Base-by-base conservation (phyloP, 345 rosid species). In the Pugionium cornutum region DNA sequence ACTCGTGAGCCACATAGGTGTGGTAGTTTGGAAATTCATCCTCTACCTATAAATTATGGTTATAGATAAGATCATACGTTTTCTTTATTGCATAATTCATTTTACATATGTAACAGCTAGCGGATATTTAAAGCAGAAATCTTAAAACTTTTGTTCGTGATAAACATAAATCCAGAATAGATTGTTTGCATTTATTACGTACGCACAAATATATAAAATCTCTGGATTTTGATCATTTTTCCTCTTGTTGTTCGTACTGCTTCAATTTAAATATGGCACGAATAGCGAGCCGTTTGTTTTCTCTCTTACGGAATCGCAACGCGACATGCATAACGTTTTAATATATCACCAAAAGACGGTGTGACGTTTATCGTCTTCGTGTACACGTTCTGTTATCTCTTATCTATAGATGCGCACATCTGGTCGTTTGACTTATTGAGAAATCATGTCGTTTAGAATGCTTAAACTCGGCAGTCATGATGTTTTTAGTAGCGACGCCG, bases 11-110 rank as follows among this genome's bases (percentile, higher is more conserved):
- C 36, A 58, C 62, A 66, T 58, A 66, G 43, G 31, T 50, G 72
- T 73, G 72, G 76, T 66, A 36, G 77, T 73, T 66, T 66, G 54
- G 67, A 73, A 58, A 66, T 45, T 66, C 77, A 64, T 55, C 66
- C 50, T 50, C 60, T 28, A 65, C 47, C 70, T 50, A 57, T 18
- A 18, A 18, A 27, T 54, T 63, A 54, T 69, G 74, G 47, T 52
- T 61, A 28, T 9, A 53, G 62, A 53, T 62, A 53, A 62, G 62
- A 51, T 29, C 49, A 53, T 32, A 36, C 62, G 4, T 42, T 1
- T 36, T 18, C 18, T n/a, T n/a, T n/a, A n/a, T n/a, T n/a, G n/a
- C n/a, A n/a, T n/a, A n/a, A n/a, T n/a, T n/a, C n/a, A n/a, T n/a
- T n/a, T n/a, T n/a, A n/a, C n/a, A n/a, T n/a, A n/a, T n/a, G n/a